Conservation (phyloP, 1,284 basidiomycete genomes). For the Ceratobasidium sp. region DNA sequence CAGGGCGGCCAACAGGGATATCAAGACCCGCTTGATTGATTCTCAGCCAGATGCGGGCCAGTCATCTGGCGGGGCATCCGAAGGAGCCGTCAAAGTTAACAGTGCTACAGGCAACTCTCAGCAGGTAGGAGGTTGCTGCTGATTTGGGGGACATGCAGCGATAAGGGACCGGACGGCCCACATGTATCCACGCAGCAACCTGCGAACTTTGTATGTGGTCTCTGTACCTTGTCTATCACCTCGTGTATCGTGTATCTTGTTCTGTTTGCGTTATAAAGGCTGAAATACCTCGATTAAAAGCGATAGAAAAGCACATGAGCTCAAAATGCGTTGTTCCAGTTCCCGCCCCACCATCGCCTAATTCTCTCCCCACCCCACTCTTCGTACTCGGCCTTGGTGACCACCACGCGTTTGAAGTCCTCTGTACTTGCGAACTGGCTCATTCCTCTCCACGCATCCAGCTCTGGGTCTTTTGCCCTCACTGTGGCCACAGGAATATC, state of each 20-base stretch:
- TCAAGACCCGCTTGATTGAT: slow-evolving; percentile 97
- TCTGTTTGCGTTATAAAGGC: slow-evolving; percentile 28
- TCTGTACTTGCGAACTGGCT: slow-evolving; percentile 75
- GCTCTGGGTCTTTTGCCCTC: slow-evolving; percentile 67
- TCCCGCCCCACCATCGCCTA: slow-evolving; percentile 82
- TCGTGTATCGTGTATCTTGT: slow-evolving; percentile 33
- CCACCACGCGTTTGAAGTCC: slow-evolving; percentile 64
- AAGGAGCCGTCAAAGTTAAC: slow-evolving; percentile 38
- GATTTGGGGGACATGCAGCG: not conserved
- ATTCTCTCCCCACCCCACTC: slow-evolving; percentile 89
- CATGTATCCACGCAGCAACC: slow-evolving; percentile 19
- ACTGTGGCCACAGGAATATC: slow-evolving; percentile 71
- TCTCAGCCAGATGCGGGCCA: slow-evolving; percentile 75
- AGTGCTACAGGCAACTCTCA: not conserved
- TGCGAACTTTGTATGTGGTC: slow-evolving; percentile 37
- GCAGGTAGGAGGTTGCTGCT: slow-evolving; percentile 30
- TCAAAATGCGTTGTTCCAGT: slow-evolving; percentile 64
- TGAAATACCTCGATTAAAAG: slow-evolving; percentile 24
- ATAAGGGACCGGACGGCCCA: slow-evolving; percentile 7
- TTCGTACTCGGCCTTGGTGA: slow-evolving; percentile 83
- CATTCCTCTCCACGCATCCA: slow-evolving; percentile 95
- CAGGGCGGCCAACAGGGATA: slow-evolving; percentile 68
- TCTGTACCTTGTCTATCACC: slow-evolving; percentile 26
- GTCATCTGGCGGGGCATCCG: slow-evolving; percentile 16
- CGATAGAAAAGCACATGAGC: slow-evolving; percentile 21